Evolutionary conservation across 495 filamentous ascomycete genomes (phyloP).

Genomic region (Aspergillus saccharolyticus): DNA sequence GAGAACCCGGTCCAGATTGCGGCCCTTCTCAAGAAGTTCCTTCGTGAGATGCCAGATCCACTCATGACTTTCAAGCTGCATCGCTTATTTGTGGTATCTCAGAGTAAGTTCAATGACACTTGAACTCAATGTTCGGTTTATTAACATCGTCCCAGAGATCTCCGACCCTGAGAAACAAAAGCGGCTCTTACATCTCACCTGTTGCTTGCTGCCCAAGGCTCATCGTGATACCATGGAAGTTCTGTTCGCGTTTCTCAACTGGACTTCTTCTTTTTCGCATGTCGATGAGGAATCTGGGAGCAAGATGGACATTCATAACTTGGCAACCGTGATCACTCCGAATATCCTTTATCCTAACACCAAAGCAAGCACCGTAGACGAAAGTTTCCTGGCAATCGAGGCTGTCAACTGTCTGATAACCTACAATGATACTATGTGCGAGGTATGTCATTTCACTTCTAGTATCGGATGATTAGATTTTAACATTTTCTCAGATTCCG

Average conservation of each 20-base stretch:
- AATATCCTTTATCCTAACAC: constrained; percentile 82
- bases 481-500: constrained; percentile 62
- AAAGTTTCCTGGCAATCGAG: constrained; percentile 87
- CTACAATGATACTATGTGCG: constrained; percentile 92
- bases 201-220: constrained; percentile 86
- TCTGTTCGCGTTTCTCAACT: constrained; percentile 93
- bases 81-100: constrained; percentile 79
- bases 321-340: constrained; percentile 96
- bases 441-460: constrained; percentile 56
- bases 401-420: constrained; percentile 85
- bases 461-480: constrained; percentile 13
- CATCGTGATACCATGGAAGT: constrained; percentile 95
- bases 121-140: background rate
- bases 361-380: constrained; percentile 64
- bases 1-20: constrained; percentile 91
- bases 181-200: constrained; percentile 83
- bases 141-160: constrained; percentile 56
- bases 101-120: constrained; percentile 51
- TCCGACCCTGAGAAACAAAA: constrained; percentile 74
- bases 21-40: constrained; percentile 90
- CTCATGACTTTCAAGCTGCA: constrained; percentile 94
- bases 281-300: constrained; percentile 87
- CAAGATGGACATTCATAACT: constrained; percentile 98
- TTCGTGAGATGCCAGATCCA: constrained; percentile 91
- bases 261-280: constrained; percentile 94